These are phyloP conservation scores for Penicillium sp. DNA, from an alignment of 2,329 filamentous ascomycete genomes.

Conservation along the genomic window DNA sequence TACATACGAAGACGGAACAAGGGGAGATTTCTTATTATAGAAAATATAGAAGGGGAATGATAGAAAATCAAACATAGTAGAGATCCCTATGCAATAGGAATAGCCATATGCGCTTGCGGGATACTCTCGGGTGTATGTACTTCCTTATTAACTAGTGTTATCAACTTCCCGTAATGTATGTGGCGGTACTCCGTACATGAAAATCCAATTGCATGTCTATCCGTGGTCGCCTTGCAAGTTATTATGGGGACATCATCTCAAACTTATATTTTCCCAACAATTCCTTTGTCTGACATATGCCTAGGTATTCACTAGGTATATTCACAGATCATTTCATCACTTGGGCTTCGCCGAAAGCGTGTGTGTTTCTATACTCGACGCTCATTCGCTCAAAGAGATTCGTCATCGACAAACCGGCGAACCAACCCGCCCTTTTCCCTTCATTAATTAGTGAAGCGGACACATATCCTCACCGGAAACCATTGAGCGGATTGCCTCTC, in stretches of 20 bases:
- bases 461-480: conserved; percentile 5
- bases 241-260: not conserved
- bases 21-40: not conserved
- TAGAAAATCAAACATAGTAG: not conserved
- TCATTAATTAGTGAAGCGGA: not conserved
- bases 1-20: not conserved
- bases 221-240: not conserved
- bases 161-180: conserved; percentile 3
- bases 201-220: not conserved
- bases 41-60: not conserved
- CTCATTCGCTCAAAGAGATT: conserved; percentile 31
- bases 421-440: conserved; percentile 4
- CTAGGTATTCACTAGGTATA: not conserved
- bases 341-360: conserved; percentile 5
- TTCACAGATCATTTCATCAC: not conserved
- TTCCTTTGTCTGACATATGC: not conserved
- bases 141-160: too few species aligned
- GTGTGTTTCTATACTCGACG: conserved; percentile 22
- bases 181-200: not conserved
- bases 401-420: conserved; percentile 27
- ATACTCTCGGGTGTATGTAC: too few species aligned
- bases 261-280: not conserved
- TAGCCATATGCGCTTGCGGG: not conserved
- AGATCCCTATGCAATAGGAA: not conserved
- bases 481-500: conserved; percentile 1